phyloP scores from a whole-genome alignment of 139 green algal genomes.

The Coelastrella sp. region DNA sequence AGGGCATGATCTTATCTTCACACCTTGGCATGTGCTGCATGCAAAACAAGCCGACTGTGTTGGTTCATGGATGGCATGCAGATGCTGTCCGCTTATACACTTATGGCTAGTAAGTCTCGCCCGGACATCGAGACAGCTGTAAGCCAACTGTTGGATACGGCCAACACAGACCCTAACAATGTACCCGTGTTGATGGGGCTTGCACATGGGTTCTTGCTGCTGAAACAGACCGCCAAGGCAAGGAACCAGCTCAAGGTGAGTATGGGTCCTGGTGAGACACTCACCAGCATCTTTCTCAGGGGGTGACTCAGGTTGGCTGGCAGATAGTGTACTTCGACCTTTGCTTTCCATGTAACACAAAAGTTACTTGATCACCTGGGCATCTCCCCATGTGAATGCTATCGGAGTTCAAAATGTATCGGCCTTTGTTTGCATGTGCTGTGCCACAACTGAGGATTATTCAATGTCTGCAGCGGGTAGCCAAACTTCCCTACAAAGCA shows the following conservation, averaged over 20 bases:
- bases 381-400: too few species aligned
- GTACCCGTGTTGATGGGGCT: conserved; percentile 83
- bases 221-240: conserved; percentile 85
- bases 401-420: too few species aligned
- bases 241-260: conserved; percentile 51
- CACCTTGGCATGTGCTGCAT: neutral
- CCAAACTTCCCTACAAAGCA: conserved; percentile 81
- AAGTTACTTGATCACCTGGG: too few species aligned
- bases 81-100: conserved; percentile 62
- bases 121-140: conserved; percentile 64
- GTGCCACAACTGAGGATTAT: too few species aligned
- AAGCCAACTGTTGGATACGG: conserved; percentile 57
- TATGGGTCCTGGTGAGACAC: neutral
- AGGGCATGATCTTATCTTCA: neutral
- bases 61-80: neutral
- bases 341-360: too few species aligned
- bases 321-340: too few species aligned
- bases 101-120: conserved; percentile 69
- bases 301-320: too few species aligned
- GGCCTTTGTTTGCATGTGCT: too few species aligned
- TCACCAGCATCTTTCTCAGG: too few species aligned
- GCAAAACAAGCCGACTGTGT: neutral
- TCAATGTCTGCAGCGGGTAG: conserved; percentile 67
- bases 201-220: conserved; percentile 77
- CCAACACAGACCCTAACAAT: conserved; percentile 64